Evolutionary conservation across 2,329 filamentous ascomycete species (phyloP).

Genomic region (Botrytis elliptica): DNA sequence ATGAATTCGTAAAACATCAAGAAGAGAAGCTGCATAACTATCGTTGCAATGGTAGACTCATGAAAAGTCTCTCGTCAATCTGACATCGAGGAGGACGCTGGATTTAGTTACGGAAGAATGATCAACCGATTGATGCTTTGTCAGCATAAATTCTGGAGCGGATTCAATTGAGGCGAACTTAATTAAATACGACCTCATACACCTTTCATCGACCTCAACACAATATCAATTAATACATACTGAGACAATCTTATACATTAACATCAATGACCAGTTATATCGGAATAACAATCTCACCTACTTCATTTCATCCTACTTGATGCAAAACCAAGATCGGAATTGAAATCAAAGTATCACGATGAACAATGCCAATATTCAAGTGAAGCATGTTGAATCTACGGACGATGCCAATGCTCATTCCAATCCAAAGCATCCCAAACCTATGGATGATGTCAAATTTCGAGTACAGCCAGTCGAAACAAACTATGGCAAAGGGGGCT

Average conservation of each 20-base stretch:
- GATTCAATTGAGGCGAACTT: not conserved
- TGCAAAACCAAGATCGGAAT: not conserved
- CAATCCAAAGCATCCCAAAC: not conserved
- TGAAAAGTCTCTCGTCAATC: too few relatives aligned
- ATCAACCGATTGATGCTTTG: not conserved
- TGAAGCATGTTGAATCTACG: conserved; percentile 9
- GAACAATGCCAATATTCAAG: not conserved
- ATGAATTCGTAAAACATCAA: too few relatives aligned
- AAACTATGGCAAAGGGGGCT: conserved; percentile 41
- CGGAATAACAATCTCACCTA: not conserved
- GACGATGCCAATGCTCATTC: not conserved
- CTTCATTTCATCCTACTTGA: not conserved
- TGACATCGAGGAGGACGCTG: too few relatives aligned
- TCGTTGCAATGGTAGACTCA: too few relatives aligned
- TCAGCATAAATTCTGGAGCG: not conserved
- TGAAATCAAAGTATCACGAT: not conserved
- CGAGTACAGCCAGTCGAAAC: conserved; percentile 14
- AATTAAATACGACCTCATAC: not conserved
- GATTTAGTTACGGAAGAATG: not conserved
- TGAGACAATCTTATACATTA: not conserved
- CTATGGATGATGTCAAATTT: not conserved
- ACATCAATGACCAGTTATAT: not conserved
- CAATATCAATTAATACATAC: not conserved
- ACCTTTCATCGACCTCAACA: not conserved
- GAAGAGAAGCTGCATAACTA: too few relatives aligned